Evolutionary conservation across 192 early-diverging fungal species (phyloP), one percentile per base, ranked within the genome.

Genomic region (Coemansia reversa): DNA sequence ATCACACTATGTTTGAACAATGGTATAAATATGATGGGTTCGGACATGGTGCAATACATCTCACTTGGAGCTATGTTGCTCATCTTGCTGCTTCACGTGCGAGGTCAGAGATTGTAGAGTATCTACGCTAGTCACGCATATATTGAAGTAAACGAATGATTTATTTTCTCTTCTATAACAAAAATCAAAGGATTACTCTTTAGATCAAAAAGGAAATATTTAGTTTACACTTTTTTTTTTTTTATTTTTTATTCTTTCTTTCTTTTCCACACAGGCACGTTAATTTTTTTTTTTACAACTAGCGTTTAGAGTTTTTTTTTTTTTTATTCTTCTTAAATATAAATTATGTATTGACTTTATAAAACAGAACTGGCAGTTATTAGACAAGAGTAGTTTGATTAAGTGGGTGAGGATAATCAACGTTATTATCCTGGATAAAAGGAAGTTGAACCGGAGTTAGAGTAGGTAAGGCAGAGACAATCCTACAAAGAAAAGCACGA

Each of bases 31-130:
- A 51, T 28, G 78, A 74, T 3, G 92, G 92, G 1, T 81, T 69
- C 45, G 78, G 80, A 18, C 77, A 66, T 5, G 90, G 90, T 0
- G 92, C 89, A 8, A 42, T 57, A 0, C 79, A 91, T 52, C 66
- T 93, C 61, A 92, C 90, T 0, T 92, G 92, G 92, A 85, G 82
- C 51, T 87, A 92, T 62, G 87, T 86, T 1, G 75, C 85, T 0
- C 79, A 80, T n/a, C 63, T 49, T 4, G 51, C 76, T 8, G 76
- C 76, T 23, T 39, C 65, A 0, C 68, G 74, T 1, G 64, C 67
- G 6, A 57, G 73, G 0, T 12, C 35, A 19, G 1, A 58, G 42
- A 62, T 74, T 1, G 18, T 56, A 45, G 14, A 45, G 14, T 35
- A 35, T 5, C 7, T 35, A 7, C 33, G 33, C 33, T 11, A 35